Base-by-base conservation (phyloP, 768 basidiomycete species). In the Russula foetens region DNA sequence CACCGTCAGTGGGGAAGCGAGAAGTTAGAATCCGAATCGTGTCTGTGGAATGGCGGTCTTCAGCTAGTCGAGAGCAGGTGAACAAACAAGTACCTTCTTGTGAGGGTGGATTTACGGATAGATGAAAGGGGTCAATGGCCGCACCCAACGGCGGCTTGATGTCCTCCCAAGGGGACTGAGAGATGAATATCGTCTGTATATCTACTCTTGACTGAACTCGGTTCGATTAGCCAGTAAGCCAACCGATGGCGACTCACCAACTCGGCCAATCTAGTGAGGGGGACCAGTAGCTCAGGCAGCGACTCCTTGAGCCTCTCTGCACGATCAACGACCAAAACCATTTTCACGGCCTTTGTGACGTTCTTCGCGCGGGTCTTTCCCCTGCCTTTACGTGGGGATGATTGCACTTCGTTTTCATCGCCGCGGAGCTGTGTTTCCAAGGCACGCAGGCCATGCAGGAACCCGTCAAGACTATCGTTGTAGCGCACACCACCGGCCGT, bases 231-330 rank as follows among this genome's bases (percentile, higher is more conserved):
- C 33, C 35, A 14, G 47, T 12, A 44, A 43, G 56, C 54, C 38
- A 26, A 33, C 28, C 41, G 41, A 67, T 52, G 29, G 21, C n/a
- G 44, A 60, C 81, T 60, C 63, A 90, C 90, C 70, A 92, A 68
- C 67, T 92, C 90, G 4, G 81, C 74, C 29, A 92, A 73, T 52
- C 89, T 80, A 17, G 87, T 79, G 33, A 92, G 69, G 41, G 90
- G 87, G 11, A 88, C 83, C 1, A 91, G 57, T 1, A 90, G 68
- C 28, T 88, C 85, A 3, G 87, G 81, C 51, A 88, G 73, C 19
- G 69, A 74, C 31, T 84, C 84, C 62, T 76, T 81, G 60, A 92
- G 70, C 46, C 81, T 76, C 69, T 92, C 88, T 0, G 83, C 84
- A n/a, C 77, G 76, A 63, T 89, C 85, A 43, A 92, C 69, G 6